These are phyloP conservation scores for Kwoniella newhampshirensis DNA, from an alignment of 768 basidiomycete species.

Conservation along the genomic window DNA sequence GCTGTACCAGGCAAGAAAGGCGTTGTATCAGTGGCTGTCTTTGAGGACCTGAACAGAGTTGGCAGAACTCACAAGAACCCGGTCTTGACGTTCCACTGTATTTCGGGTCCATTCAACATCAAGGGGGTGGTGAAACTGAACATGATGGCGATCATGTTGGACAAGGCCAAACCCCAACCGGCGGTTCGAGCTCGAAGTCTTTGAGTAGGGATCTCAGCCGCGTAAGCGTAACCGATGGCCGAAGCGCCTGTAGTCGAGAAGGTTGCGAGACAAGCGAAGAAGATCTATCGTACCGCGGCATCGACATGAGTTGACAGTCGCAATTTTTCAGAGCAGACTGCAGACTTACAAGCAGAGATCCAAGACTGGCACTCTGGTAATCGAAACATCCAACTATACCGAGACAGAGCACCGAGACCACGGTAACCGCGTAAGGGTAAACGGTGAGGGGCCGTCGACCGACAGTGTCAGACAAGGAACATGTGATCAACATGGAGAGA, in stretches of 20 bases:
- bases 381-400: conserved; percentile 35
- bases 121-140: conserved; percentile 24
- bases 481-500: conserved; percentile 10
- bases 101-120: conserved; percentile 14
- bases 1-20: no score
- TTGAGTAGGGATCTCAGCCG: conserved; percentile 29
- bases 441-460: conserved; percentile 19
- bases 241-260: conserved; percentile 31
- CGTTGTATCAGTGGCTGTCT: no score
- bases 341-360: conserved; percentile 18
- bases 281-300: conserved; percentile 7
- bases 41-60: no score
- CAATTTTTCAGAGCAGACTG: background rate
- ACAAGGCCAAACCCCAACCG: conserved; percentile 18
- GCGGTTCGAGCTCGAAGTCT: conserved; percentile 24
- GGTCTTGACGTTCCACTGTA: conserved; percentile 17
- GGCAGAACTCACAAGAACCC: conserved; percentile 20
- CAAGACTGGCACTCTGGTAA: conserved; percentile 18
- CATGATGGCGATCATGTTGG: conserved; percentile 28
- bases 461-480: conserved; percentile 4
- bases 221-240: conserved; percentile 32
- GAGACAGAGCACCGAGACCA: conserved; percentile 16
- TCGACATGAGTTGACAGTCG: background rate
- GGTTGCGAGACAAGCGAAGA: conserved; percentile 32
- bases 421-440: conserved; percentile 20